Base-by-base conservation (phyloP, 306 rosid species). In the Benincasa hispida region DNA sequence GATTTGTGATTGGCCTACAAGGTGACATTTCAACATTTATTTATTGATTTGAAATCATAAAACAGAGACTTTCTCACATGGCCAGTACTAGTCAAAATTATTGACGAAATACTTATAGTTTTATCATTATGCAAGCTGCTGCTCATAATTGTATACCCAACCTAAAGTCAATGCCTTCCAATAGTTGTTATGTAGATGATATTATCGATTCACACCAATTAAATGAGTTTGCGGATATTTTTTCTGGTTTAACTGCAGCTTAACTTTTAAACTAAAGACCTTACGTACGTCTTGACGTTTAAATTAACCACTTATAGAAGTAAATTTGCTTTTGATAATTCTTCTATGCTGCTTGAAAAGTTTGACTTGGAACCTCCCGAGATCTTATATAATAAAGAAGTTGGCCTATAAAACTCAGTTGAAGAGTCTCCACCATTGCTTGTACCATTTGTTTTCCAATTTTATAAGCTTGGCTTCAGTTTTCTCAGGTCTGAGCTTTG, bases 321-420 rank as follows among this genome's bases (percentile, higher is more conserved):
- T 61, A 62, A 37, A 67, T 14, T 66, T 58, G 61, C 58, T 78
- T 79, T 79, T 68, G 62, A 34, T 11, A 37, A 56, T 35, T 74
- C 75, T 35, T 78, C 80, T 72, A 42, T 76, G 51, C 91, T 86
- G 87, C 84, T 48, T 75, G 86, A 87, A 60, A 86, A 77, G 84
- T 84, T 89, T 87, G 91, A 87, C 91, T 57, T 34, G 41, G 73
- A 87, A 39, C 63, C 80, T 63, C 80, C 60, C 10, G 19, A 12
- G 41, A 42, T 77, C 86, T 78, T 85, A 82, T 83, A 82, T 83
- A 86, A 73, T 32, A n/a, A 42, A 55, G 65, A 75, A 56, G 13
- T 21, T 66, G 9, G 48, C 34, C 59, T 74, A 51, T 34, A 53
- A 51, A 74, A 51, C 17, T 74, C 50, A 53, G 48, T 73, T 73